Evolutionary conservation across 495 filamentous ascomycete genomes (phyloP).

Genomic region (Hypoxylon rickii): DNA sequence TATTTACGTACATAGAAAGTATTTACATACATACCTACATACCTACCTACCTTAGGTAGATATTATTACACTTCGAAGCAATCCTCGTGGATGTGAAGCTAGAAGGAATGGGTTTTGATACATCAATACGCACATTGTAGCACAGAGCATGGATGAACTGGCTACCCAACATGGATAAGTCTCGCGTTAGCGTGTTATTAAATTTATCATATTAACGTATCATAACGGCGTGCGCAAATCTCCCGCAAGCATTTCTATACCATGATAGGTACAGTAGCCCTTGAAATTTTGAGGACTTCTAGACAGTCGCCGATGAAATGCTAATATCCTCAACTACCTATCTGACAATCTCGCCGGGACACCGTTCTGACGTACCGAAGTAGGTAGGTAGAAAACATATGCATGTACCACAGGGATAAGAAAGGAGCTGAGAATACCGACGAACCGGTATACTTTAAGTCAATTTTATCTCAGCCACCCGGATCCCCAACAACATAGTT

Average conservation of each 20-base stretch:
- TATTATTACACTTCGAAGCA: too few species aligned
- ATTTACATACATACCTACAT: too few species aligned
- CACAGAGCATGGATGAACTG: constrained; percentile 24
- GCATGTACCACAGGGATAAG: too few species aligned
- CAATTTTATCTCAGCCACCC: constrained; percentile 3
- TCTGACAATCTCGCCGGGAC: not conserved
- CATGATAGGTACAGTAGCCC: not conserved
- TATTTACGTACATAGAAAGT: too few species aligned
- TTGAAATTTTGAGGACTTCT: not conserved
- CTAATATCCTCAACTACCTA: not conserved
- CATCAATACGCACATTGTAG: constrained; percentile 13
- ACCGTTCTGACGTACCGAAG: not conserved
- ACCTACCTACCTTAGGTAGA: too few species aligned
- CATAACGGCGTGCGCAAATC: not conserved
- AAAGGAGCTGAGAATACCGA: not conserved
- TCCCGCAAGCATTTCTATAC: not conserved
- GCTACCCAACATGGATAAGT: constrained; percentile 29
- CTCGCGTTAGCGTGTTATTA: constrained; percentile 5
- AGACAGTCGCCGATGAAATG: constrained; percentile 4
- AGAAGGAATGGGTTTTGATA: too few species aligned
- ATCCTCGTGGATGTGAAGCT: too few species aligned
- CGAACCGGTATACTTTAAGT: not conserved
- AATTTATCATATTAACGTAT: constrained; percentile 21
- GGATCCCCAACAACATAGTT: constrained; percentile 31
- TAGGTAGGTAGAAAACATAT: not conserved